Percentiles rank a stretch among this genome's conserved stretches.
Evolutionary conservation across 1,284 basidiomycete genomes (phyloP).

Genomic region (Schizophyllum amplum): DNA sequence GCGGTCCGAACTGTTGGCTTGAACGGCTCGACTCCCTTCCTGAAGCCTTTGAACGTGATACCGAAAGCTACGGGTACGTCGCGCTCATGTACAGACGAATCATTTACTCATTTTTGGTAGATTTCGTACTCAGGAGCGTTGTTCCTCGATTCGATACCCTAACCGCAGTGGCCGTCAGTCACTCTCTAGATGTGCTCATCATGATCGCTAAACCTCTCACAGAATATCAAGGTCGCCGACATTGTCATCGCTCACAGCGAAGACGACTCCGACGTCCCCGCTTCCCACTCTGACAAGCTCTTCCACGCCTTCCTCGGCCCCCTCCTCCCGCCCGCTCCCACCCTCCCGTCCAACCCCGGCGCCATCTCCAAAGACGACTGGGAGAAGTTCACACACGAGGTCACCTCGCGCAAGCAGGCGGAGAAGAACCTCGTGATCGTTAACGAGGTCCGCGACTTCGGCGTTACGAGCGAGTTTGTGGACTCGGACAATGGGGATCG

Average conservation of each 20-base stretch:
- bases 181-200: conserved; percentile 40
- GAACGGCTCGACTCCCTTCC: conserved; percentile 62
- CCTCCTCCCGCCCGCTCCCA: conserved; percentile 42
- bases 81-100: conserved; percentile 24
- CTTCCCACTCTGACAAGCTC: conserved; percentile 65
- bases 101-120: conserved; percentile 31
- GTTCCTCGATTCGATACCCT: conserved; percentile 63
- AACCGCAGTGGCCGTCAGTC: conserved; percentile 45
- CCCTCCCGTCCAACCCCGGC: conserved; percentile 29
- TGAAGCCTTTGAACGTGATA: conserved; percentile 62
- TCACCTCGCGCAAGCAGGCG: conserved; percentile 24
- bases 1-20: conserved; percentile 69
- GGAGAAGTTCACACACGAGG: conserved; percentile 18
- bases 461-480: conserved; percentile 45
- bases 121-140: conserved; percentile 47
- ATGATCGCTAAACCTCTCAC: conserved; percentile 1
- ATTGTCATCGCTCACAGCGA: conserved; percentile 18
- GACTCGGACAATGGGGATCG: conserved; percentile 27
- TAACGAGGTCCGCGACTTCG: conserved; percentile 46
- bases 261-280: conserved; percentile 77
- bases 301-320: conserved; percentile 65
- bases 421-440: conserved; percentile 40
- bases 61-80: conserved; percentile 63
- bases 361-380: conserved; percentile 24
- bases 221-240: neutral